Evolutionary conservation across 768 basidiomycete species (phyloP).

Genomic region (Kwoniella dendrophila): DNA sequence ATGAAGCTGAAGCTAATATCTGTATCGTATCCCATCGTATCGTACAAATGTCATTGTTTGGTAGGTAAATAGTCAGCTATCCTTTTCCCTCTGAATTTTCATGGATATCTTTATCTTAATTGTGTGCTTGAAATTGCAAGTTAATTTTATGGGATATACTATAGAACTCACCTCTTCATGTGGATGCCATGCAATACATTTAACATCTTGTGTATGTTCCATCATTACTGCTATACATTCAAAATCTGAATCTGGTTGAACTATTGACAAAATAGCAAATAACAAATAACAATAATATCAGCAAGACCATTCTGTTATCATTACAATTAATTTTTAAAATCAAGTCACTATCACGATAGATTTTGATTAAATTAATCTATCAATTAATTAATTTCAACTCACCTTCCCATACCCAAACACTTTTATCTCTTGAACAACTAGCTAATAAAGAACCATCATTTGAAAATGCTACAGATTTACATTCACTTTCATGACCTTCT

Average conservation of each 20-base stretch:
- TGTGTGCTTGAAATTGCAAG: too few species aligned
- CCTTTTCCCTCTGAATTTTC: too few species aligned
- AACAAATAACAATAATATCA: too few species aligned
- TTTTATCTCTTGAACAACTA: conserved; percentile 93
- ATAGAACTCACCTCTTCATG: conserved; percentile 74
- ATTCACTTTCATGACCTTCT: conserved; percentile 94
- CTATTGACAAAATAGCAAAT: conserved; percentile 61
- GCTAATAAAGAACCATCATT: conserved; percentile 78
- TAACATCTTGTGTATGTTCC: conserved; percentile 97
- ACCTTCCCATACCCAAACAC: conserved; percentile 99
- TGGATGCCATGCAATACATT: conserved; percentile 93
- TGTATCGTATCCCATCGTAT: too few species aligned
- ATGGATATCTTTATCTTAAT: too few species aligned
- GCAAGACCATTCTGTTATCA: too few species aligned
- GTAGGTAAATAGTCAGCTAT: conserved; percentile 4
- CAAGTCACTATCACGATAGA: too few species aligned
- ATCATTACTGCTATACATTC: conserved; percentile 93
- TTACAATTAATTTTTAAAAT: too few species aligned
- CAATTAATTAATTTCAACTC: conserved; percentile 44
- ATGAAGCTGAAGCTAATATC: conserved; percentile 95
- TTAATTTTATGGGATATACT: neutral
- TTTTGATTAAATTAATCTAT: too few species aligned
- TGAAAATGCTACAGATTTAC: conserved; percentile 87
- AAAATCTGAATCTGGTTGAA: conserved; percentile 87
- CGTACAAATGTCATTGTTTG: too few species aligned